Percentiles rank a stretch among this genome's conserved stretches.
phyloP scores from a whole-genome alignment of 192 early-diverging fungal species.

The Chytriomyces confervae region DNA sequence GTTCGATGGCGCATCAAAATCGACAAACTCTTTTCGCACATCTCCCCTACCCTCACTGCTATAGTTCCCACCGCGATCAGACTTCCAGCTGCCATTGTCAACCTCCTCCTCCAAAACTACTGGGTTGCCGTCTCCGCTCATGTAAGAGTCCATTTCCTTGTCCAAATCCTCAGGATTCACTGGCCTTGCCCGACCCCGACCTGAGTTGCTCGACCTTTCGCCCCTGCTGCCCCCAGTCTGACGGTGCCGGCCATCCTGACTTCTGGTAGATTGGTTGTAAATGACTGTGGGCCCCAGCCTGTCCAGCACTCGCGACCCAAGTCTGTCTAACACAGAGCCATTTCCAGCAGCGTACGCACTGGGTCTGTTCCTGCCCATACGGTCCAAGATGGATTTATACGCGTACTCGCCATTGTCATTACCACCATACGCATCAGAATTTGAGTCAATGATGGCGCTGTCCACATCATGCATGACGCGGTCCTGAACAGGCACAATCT shows the following conservation, averaged over 20 bases:
- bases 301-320: slow-evolving; percentile 25
- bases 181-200: not conserved
- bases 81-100: not conserved
- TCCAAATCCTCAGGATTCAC: slow-evolving; percentile 24
- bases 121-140: slow-evolving; percentile 31
- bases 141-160: slow-evolving; percentile 27
- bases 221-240: not conserved
- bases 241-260: not conserved
- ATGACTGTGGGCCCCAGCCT: slow-evolving; percentile 21
- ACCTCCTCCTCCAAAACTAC: slow-evolving; percentile 7
- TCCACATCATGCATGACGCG: not conserved
- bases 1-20: slow-evolving; percentile 21
- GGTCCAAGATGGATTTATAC: slow-evolving; percentile 27
- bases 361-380: slow-evolving; percentile 23
- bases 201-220: not conserved
- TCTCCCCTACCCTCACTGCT: not conserved
- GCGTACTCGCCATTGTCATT: slow-evolving; percentile 29
- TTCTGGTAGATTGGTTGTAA: slow-evolving; percentile 4
- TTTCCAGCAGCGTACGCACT: not conserved
- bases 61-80: not conserved
- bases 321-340: slow-evolving; percentile 4
- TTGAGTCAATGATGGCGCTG: not conserved
- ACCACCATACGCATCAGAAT: not conserved
- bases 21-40: slow-evolving; percentile 16
- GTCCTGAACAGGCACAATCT: not conserved